Conservation (phyloP, 2,329 filamentous ascomycete genomes). For the Diplodia corticola region DNA sequence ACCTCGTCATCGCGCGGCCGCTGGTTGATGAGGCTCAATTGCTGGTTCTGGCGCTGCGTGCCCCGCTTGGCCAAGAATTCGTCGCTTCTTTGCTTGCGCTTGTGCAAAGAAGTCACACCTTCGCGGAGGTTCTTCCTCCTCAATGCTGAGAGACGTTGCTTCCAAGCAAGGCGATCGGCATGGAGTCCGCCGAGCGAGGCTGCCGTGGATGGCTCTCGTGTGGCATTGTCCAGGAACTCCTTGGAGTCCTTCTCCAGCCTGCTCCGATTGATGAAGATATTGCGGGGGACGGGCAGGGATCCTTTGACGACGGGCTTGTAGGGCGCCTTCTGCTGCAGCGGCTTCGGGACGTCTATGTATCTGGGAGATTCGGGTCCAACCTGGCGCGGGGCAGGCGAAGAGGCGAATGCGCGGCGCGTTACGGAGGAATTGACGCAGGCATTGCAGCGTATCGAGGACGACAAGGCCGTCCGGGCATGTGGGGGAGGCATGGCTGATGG, state of each 20-base stretch:
- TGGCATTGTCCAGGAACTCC: slow-evolving; percentile 62
- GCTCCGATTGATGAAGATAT: slow-evolving; percentile 63
- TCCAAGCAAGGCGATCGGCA: slow-evolving; percentile 62
- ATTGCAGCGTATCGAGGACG: slow-evolving; percentile 7
- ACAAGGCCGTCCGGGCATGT: background rate
- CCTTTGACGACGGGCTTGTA: slow-evolving; percentile 63
- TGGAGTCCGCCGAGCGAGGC: slow-evolving; percentile 38
- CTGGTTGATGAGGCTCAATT: slow-evolving; percentile 56
- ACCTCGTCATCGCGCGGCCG: slow-evolving; percentile 74
- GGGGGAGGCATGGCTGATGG: slow-evolving; percentile 20
- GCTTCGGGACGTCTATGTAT: slow-evolving; percentile 78
- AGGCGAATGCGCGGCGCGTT: slow-evolving; percentile 41
- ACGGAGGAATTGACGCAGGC: slow-evolving; percentile 13
- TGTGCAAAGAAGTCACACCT: slow-evolving; percentile 69
- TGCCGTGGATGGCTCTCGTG: slow-evolving; percentile 53
- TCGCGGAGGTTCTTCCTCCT: slow-evolving; percentile 71
- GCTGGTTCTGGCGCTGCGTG: slow-evolving; percentile 45
- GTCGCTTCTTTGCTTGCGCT: slow-evolving; percentile 36
- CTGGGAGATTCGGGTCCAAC: slow-evolving; percentile 73
- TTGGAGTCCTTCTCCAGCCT: slow-evolving; percentile 55
- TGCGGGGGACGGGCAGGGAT: slow-evolving; percentile 77
- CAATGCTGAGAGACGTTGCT: slow-evolving; percentile 68
- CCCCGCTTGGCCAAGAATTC: slow-evolving; percentile 28
- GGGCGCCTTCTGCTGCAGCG: slow-evolving; percentile 67
- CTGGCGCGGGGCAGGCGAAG: slow-evolving; percentile 17